Conservation (phyloP, 2,329 filamentous ascomycete species). For the Fusarium siculi region DNA sequence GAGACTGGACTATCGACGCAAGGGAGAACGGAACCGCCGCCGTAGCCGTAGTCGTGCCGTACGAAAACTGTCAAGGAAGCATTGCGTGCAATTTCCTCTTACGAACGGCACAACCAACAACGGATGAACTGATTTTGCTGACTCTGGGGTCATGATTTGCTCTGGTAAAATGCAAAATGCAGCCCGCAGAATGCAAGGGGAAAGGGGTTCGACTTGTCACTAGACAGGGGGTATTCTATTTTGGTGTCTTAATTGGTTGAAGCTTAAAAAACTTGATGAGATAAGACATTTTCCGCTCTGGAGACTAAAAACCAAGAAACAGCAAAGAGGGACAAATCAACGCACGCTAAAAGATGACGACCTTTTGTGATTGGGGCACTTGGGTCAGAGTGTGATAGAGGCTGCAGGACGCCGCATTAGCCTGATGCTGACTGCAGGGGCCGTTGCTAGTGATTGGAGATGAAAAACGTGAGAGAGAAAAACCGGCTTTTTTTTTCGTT, state of each 20-base stretch:
- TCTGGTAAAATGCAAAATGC: not conserved
- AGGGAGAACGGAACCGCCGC: conserved; percentile 2
- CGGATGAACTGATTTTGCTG: conserved; percentile 18
- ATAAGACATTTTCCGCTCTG: not conserved
- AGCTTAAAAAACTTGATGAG: conserved; percentile 12
- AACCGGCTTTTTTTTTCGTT: not conserved
- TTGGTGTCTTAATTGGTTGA: conserved; percentile 9
- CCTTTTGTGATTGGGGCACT: not conserved
- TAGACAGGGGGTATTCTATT: not conserved
- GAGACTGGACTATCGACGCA: not conserved
- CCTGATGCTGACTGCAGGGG: conserved; percentile 30
- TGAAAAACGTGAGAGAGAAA: not conserved
- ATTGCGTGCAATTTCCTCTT: conserved; percentile 3
- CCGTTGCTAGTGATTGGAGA: conserved; percentile 10
- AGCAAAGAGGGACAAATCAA: not conserved
- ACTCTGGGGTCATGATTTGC: not conserved
- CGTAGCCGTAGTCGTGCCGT: not conserved
- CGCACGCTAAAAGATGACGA: conserved; percentile 2
- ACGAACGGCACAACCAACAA: not conserved
- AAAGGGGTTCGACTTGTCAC: not conserved
- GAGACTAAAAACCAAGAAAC: conserved; percentile 2
- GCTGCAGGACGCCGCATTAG: conserved; percentile 17
- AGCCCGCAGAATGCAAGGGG: not conserved
- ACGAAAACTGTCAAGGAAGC: not conserved
- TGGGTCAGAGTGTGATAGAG: conserved; percentile 2